Conservation (phyloP, 495 filamentous ascomycete genomes). For the Wilcoxina mikolae region DNA sequence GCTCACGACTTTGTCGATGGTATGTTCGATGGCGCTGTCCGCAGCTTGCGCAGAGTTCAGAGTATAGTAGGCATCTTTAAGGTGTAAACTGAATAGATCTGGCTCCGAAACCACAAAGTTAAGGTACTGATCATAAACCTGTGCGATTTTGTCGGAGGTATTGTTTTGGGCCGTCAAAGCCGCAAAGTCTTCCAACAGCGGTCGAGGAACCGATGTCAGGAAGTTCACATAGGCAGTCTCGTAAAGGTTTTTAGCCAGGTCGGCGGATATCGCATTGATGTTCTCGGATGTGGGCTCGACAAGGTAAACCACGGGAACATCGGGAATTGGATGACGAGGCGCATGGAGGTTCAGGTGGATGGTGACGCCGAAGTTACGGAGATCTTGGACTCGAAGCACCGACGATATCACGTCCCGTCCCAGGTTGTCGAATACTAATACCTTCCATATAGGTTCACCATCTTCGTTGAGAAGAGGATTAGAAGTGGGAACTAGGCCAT, state of each 20-base stretch:
- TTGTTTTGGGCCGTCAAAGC: slow-evolving; percentile 67
- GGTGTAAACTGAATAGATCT: slow-evolving; percentile 83
- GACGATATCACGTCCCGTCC: slow-evolving; percentile 70
- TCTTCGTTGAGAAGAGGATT: slow-evolving; percentile 74
- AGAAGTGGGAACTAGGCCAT: slow-evolving; percentile 50
- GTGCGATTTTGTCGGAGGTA: slow-evolving; percentile 74
- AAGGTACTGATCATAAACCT: slow-evolving; percentile 92
- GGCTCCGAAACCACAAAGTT: slow-evolving; percentile 96
- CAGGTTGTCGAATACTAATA: slow-evolving; percentile 48
- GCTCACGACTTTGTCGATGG: slow-evolving; percentile 81
- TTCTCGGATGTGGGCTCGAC: slow-evolving; percentile 77
- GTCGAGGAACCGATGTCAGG: slow-evolving; percentile 80
- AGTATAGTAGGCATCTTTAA: slow-evolving; percentile 87
- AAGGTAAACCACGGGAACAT: slow-evolving; percentile 91
- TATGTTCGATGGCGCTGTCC: slow-evolving; percentile 73
- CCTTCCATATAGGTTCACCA: slow-evolving; percentile 64
- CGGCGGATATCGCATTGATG: slow-evolving; percentile 65
- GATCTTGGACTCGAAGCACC: slow-evolving; percentile 81
- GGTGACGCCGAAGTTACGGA: slow-evolving; percentile 84
- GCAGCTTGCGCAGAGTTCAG: slow-evolving; percentile 84
- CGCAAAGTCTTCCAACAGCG: slow-evolving; percentile 90
- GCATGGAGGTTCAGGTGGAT: slow-evolving; percentile 91
- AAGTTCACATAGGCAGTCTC: slow-evolving; percentile 95
- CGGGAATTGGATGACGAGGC: slow-evolving; percentile 76
- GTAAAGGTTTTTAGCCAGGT: slow-evolving; percentile 77